Evolutionary conservation across 1,284 basidiomycete species (phyloP).

Genomic region (Trametes sp.): DNA sequence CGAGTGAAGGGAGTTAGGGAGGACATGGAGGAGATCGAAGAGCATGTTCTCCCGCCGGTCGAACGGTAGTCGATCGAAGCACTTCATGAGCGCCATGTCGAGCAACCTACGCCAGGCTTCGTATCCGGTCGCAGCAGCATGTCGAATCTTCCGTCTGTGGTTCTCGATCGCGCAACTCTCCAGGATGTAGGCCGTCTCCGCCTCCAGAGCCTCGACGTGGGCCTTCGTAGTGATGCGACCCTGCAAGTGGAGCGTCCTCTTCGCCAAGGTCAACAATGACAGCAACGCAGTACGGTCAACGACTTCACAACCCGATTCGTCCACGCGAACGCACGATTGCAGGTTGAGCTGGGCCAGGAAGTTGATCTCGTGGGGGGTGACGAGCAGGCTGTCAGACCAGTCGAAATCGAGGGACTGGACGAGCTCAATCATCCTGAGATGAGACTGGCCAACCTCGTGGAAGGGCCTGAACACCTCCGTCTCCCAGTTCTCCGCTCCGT

Average conservation of each 20-base stretch:
- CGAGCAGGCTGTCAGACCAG: constrained; percentile 81
- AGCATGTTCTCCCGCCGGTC: constrained; percentile 86
- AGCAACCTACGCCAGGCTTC: constrained; percentile 86
- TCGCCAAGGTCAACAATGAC: constrained; percentile 67
- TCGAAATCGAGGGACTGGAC: constrained; percentile 87
- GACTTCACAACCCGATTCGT: constrained; percentile 82
- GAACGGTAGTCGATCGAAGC: constrained; percentile 82
- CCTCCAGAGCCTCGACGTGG: constrained; percentile 72
- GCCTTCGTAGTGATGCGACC: constrained; percentile 69
- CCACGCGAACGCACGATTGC: constrained; percentile 74
- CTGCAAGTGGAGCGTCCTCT: constrained; percentile 69
- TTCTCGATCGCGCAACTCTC: constrained; percentile 89
- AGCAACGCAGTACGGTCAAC: constrained; percentile 80
- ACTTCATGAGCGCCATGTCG: constrained; percentile 84
- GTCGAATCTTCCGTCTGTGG: constrained; percentile 80
- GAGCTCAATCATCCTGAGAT: constrained; percentile 87
- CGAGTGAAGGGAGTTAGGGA: constrained; percentile 68
- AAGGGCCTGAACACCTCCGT: constrained; percentile 64
- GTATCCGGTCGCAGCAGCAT: constrained; percentile 75
- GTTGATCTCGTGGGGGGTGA: constrained; percentile 67
- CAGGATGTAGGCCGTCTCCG: constrained; percentile 80
- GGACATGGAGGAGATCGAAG: constrained; percentile 85
- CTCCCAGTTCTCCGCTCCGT: constrained; percentile 51
- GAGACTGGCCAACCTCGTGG: constrained; percentile 79
- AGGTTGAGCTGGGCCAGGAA: constrained; percentile 79